phyloP scores from a whole-genome alignment of 768 basidiomycete species.

The Candolleomyces aberdarensis region DNA sequence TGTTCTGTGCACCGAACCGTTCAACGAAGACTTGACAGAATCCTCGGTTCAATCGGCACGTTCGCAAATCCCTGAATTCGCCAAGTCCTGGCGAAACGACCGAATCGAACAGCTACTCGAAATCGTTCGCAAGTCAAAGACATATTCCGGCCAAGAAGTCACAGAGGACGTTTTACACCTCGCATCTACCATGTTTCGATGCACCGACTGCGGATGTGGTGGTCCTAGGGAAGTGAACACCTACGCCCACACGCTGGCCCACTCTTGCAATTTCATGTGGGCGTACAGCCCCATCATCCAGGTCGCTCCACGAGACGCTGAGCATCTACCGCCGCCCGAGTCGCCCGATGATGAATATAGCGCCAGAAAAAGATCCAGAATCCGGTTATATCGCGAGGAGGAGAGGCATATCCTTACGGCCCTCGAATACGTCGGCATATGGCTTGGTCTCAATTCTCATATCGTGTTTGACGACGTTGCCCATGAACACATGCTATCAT shows the following conservation, averaged over 20 bases:
- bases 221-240: neutral
- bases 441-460: neutral
- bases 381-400: neutral
- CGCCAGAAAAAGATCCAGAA: neutral
- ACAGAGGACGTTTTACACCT: neutral
- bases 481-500: neutral
- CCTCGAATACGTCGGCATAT: neutral
- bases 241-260: neutral
- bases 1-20: too few species aligned
- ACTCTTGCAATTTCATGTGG: neutral
- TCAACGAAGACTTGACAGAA: too few species aligned
- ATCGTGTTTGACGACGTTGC: neutral
- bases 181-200: neutral
- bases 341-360: neutral
- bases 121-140: neutral
- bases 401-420: neutral
- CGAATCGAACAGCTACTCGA: neutral
- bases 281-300: neutral
- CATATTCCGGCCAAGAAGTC: neutral
- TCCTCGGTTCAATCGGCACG: too few species aligned
- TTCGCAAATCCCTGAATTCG: neutral
- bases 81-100: too few species aligned
- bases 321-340: neutral
- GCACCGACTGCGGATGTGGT: neutral
- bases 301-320: neutral